Evolutionary conservation across 2,329 filamentous ascomycete genomes (phyloP).

Genomic region (Tolypocladium amazonense): DNA sequence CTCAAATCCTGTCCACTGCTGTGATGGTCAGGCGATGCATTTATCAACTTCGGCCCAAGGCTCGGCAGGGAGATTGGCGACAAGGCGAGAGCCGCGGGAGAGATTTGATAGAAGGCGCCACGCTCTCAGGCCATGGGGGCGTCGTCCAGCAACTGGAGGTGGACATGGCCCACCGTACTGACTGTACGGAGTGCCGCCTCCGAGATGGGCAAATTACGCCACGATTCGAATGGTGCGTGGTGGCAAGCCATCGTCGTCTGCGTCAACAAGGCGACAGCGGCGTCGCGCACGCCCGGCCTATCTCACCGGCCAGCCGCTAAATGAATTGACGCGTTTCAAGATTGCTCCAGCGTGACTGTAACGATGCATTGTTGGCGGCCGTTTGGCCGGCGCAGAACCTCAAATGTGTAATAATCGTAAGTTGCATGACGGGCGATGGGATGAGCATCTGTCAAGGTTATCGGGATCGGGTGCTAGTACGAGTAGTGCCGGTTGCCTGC

Average conservation of each 20-base stretch:
- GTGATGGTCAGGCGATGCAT: not conserved
- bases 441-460: not conserved
- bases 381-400: not conserved
- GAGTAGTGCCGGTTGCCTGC: not conserved
- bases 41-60: not conserved
- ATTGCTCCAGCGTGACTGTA: not conserved
- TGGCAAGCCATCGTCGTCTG: not conserved
- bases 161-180: not conserved
- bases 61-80: not conserved
- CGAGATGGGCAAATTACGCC: not conserved
- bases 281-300: not conserved
- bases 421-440: not conserved
- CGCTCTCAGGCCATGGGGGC: not conserved
- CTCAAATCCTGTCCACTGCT: not conserved
- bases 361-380: not conserved
- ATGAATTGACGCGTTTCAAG: not conserved
- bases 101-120: not conserved
- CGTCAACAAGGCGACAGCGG: not conserved
- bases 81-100: not conserved
- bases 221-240: not conserved
- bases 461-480: not conserved
- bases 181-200: not conserved
- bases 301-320: not conserved
- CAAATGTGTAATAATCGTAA: not conserved
- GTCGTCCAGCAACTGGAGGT: not conserved